Evolutionary conservation across 371 early-diverging fungal species (phyloP).

Genomic region (Apophysomyces elegans): DNA sequence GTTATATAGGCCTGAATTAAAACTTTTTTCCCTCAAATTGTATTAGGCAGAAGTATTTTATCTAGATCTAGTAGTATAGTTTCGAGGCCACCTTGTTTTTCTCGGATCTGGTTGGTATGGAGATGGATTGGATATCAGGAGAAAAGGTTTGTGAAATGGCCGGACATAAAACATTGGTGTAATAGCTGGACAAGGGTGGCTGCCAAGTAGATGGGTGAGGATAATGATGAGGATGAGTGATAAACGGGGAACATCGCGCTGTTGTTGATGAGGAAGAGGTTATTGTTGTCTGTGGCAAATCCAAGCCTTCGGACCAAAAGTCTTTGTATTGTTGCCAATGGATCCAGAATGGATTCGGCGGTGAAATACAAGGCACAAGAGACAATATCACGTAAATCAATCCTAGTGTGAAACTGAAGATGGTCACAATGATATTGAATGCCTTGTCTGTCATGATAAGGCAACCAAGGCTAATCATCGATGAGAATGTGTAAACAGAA

Average conservation of each 20-base stretch:
- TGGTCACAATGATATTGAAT: conserved; percentile 45
- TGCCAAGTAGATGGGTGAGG: conserved; percentile 11
- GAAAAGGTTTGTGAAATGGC: not conserved
- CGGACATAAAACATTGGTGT: not conserved
- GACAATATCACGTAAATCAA: conserved; percentile 40
- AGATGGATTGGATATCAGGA: too few relatives aligned
- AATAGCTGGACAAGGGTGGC: not conserved
- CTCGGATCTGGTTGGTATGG: too few relatives aligned
- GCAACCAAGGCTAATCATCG: conserved; percentile 39
- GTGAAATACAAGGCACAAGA: conserved; percentile 29
- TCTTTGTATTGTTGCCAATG: conserved; percentile 46
- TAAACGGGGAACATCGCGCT: not conserved
- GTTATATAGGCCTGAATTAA: too few relatives aligned
- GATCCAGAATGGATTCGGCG: conserved; percentile 33
- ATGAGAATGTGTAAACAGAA: not conserved
- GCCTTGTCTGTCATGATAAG: conserved; percentile 36
- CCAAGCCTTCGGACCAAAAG: conserved; percentile 40
- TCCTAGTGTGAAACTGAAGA: conserved; percentile 38
- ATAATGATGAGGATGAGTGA: not conserved
- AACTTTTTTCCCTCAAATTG: too few relatives aligned
- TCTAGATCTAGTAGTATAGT: too few relatives aligned
- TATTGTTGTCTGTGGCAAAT: conserved; percentile 17
- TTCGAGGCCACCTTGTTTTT: too few relatives aligned
- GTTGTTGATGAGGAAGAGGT: too few relatives aligned
- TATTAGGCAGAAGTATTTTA: too few relatives aligned